phyloP scores from a whole-genome alignment of 1,284 basidiomycete species.

The Trichosporon ovoides region DNA sequence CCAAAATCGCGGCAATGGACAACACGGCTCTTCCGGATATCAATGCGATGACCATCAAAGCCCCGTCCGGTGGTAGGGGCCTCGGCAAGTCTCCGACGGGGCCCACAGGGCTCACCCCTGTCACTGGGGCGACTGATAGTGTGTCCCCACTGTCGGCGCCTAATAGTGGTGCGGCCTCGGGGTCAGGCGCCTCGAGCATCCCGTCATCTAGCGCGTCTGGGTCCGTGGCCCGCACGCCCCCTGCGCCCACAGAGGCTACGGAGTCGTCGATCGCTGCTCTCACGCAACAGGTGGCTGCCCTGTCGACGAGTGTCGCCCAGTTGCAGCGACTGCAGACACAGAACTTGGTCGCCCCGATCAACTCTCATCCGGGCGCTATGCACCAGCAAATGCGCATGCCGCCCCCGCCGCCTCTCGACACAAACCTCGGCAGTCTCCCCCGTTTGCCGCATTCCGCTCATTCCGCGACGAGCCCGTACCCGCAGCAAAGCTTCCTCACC shows the following conservation, averaged over 20 bases:
- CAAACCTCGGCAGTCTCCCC: not conserved
- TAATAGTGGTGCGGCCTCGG: not conserved
- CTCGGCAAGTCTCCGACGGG: not conserved
- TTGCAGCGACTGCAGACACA: slow-evolving; percentile 48
- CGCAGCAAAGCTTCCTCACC: slow-evolving; percentile 2
- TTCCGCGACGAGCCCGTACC: not conserved
- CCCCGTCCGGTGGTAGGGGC: not conserved
- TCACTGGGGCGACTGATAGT: not conserved
- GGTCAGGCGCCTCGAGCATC: not conserved
- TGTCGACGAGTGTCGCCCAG: slow-evolving; percentile 82
- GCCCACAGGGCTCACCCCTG: not conserved
- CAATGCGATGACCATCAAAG: not conserved
- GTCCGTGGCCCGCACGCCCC: slow-evolving; percentile 9
- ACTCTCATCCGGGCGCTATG: not conserved
- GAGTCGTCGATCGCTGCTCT: slow-evolving; percentile 56
- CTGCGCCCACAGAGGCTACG: not conserved
- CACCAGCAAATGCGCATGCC: slow-evolving; percentile 6
- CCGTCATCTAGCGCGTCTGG: not conserved
- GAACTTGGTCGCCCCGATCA: slow-evolving; percentile 10
- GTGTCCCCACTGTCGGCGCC: not conserved
- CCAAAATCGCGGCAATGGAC: slow-evolving; percentile 34
- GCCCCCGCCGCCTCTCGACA: slow-evolving; percentile 14
- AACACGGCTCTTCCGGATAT: not conserved
- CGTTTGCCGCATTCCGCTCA: not conserved
- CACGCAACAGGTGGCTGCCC: slow-evolving; percentile 69